Conservation (phyloP, 2,329 filamentous ascomycete genomes). For the Hypomyces perniciosus region DNA sequence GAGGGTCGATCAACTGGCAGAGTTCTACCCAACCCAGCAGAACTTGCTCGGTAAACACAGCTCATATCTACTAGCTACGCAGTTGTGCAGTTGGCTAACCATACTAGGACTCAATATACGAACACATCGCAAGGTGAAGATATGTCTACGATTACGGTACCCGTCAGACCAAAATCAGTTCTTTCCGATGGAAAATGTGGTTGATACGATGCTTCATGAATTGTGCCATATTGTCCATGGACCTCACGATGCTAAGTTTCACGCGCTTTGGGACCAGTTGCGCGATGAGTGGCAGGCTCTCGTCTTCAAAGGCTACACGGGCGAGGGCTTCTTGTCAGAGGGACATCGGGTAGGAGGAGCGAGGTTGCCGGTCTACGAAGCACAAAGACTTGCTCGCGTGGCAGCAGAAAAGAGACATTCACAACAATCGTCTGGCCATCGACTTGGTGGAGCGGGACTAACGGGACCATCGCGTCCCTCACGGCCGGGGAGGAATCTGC, state of each 20-base stretch:
- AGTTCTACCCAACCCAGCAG: slow-evolving; percentile 73
- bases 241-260: slow-evolving; percentile 76
- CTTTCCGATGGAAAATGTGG: slow-evolving; percentile 68
- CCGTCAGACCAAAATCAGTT: slow-evolving; percentile 70
- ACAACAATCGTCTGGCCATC: slow-evolving; percentile 56
- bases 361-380: slow-evolving; percentile 61
- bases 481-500: slow-evolving; percentile 58
- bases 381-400: slow-evolving; percentile 64
- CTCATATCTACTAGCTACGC: background rate
- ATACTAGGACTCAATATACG: slow-evolving; percentile 60
- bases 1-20: slow-evolving; percentile 71
- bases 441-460: slow-evolving; percentile 56
- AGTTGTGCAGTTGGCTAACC: background rate
- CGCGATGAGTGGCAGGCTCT: slow-evolving; percentile 78
- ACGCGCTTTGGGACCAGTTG: slow-evolving; percentile 82
- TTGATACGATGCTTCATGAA: slow-evolving; percentile 93
- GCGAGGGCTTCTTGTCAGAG: slow-evolving; percentile 76
- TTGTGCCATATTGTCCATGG: slow-evolving; percentile 82
- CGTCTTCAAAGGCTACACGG: slow-evolving; percentile 76
- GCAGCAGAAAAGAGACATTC: slow-evolving; percentile 65
- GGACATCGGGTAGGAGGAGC: slow-evolving; percentile 67
- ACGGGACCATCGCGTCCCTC: slow-evolving; percentile 15
- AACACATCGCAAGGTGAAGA: slow-evolving; percentile 63
- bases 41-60: slow-evolving; percentile 60
- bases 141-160: slow-evolving; percentile 77